A percentile compares a stretch with the other conserved stretches of the same genome.
Evolutionary conservation across 495 filamentous ascomycete species (phyloP).

Genomic region (Aspergillus sclerotioniger): DNA sequence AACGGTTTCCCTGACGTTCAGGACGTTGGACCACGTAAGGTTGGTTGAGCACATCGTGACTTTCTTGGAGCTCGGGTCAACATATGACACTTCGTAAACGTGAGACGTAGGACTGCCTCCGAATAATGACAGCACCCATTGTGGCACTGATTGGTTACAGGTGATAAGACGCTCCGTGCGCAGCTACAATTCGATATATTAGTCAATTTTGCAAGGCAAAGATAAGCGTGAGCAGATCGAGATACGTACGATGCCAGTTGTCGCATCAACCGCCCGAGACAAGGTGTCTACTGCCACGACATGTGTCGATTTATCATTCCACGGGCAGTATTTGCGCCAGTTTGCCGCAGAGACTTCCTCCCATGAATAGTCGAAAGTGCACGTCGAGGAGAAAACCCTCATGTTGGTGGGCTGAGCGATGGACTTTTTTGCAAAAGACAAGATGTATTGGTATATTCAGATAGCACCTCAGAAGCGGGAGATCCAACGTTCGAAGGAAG

Average conservation of each 20-base stretch:
- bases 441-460: no score
- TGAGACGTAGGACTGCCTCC: slow-evolving; percentile 72
- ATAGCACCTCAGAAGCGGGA: no score
- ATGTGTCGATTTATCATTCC: slow-evolving; percentile 94
- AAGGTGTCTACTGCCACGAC: slow-evolving; percentile 94
- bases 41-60: slow-evolving; percentile 95
- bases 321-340: slow-evolving; percentile 98
- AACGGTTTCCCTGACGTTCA: slow-evolving; percentile 87
- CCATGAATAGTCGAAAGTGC: slow-evolving; percentile 96
- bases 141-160: slow-evolving; percentile 83
- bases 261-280: slow-evolving; percentile 72
- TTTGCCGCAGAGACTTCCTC: slow-evolving; percentile 98
- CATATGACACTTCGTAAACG: slow-evolving; percentile 93
- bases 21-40: slow-evolving; percentile 82
- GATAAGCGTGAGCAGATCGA: not conserved
- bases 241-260: slow-evolving; percentile 73
- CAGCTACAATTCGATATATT: slow-evolving; percentile 48
- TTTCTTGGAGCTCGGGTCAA: slow-evolving; percentile 74
- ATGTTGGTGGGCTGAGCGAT: slow-evolving; percentile 43
- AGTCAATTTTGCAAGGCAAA: not conserved
- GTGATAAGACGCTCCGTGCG: slow-evolving; percentile 97
- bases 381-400: slow-evolving; percentile 89
- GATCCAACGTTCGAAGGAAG: not conserved
- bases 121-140: slow-evolving; percentile 78
- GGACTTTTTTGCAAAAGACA: not conserved